These are phyloP conservation scores for Hansenula sp. DNA, from an alignment of 1,139 yeast genomes.

Conservation along the genomic window DNA sequence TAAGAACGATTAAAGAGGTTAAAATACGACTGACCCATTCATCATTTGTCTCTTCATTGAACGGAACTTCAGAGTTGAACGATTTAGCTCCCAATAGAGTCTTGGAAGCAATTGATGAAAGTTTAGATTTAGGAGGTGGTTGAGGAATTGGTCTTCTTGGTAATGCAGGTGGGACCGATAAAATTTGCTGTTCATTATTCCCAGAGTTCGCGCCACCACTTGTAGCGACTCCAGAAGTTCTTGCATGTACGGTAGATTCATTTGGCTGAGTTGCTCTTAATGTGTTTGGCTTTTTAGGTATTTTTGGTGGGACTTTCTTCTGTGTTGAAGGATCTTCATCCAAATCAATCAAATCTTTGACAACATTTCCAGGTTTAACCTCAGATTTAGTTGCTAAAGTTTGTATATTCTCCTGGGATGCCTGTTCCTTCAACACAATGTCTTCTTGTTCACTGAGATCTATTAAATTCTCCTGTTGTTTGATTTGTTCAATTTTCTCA, in stretches of 20 bases:
- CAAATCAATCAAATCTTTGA: constrained; percentile 12
- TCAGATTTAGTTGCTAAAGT: constrained; percentile 11
- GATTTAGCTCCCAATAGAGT: neutral
- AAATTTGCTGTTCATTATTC: constrained; percentile 16
- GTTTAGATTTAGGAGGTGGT: constrained; percentile 15
- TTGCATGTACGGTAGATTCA: constrained; percentile 7
- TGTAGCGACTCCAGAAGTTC: neutral
- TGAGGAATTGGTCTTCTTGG: constrained; percentile 22
- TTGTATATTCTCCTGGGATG: constrained; percentile 10
- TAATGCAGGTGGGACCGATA: constrained; percentile 18
- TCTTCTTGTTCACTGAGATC: neutral
- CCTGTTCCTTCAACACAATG: constrained; percentile 1
- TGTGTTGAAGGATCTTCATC: constrained; percentile 15
- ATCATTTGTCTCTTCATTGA: constrained; percentile 17
- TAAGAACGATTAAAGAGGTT: constrained; percentile 17
- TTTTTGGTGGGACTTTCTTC: constrained; percentile 16
- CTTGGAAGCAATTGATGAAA: constrained; percentile 8
- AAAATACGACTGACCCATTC: constrained; percentile 22
- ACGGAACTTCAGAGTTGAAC: constrained; percentile 7
- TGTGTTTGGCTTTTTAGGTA: constrained; percentile 16
- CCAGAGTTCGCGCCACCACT: too few relatives aligned
- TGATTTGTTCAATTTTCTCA: neutral
- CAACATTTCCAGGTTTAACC: constrained; percentile 9
- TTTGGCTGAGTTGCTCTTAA: constrained; percentile 8
- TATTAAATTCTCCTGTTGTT: neutral